phyloP scores from a whole-genome alignment of 805 yeast species.

The Sugiyamaella floridensis region DNA sequence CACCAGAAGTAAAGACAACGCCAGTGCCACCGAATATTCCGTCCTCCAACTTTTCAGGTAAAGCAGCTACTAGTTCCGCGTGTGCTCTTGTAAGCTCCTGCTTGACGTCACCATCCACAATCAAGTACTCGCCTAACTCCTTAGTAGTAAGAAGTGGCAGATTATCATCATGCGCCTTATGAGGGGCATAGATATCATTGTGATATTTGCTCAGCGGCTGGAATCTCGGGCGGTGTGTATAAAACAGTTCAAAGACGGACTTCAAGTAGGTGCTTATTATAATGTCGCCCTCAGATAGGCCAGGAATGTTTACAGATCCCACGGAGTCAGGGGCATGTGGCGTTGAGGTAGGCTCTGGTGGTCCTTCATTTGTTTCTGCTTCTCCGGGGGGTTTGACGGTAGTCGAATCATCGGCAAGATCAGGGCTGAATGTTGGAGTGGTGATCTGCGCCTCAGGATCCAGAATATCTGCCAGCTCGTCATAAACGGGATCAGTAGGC shows the following conservation, averaged over 20 bases:
- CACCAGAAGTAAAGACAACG: conserved; percentile 72
- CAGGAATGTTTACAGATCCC: neutral
- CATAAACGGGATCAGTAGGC: too few relatives aligned
- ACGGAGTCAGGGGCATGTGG: neutral
- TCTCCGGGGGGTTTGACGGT: too few relatives aligned
- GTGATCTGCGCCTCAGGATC: too few relatives aligned
- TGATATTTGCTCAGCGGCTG: conserved; percentile 39
- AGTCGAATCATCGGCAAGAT: too few relatives aligned
- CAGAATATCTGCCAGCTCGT: too few relatives aligned
- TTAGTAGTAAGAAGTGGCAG: conserved; percentile 44
- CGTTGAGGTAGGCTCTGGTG: too few relatives aligned
- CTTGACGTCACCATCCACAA: conserved; percentile 39
- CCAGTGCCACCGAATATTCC: conserved; percentile 36
- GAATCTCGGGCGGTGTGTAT: conserved; percentile 36
- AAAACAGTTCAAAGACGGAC: neutral
- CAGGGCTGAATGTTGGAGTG: too few relatives aligned
- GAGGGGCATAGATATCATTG: conserved; percentile 35
- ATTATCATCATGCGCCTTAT: conserved; percentile 20
- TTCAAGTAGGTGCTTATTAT: neutral
- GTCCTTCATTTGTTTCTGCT: too few relatives aligned
- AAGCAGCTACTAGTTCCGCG: conserved; percentile 35
- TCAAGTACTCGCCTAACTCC: conserved; percentile 45
- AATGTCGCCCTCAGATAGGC: neutral
- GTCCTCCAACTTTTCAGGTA: conserved; percentile 33
- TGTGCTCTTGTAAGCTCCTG: conserved; percentile 44